These are phyloP conservation scores for Lentinus tigrinus DNA, from an alignment of 768 basidiomycete genomes.

Conservation along the genomic window DNA sequence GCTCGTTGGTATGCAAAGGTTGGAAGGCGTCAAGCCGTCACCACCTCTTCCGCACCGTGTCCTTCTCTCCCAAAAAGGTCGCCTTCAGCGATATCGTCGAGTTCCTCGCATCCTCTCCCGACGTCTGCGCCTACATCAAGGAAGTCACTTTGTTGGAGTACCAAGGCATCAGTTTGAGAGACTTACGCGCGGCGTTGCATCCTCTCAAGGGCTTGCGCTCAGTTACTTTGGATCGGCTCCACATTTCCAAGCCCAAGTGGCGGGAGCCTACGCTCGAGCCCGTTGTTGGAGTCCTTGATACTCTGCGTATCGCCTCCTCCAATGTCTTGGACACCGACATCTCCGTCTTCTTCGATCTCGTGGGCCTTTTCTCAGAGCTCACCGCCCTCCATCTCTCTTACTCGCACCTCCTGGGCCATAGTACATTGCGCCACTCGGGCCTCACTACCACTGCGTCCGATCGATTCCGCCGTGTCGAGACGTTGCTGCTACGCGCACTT, in stretches of 20 bases:
- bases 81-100: background rate
- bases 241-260: background rate
- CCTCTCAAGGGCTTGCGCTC: background rate
- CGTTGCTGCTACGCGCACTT: too few species aligned
- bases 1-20: constrained; percentile 30
- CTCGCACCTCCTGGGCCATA: too few species aligned
- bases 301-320: too few species aligned
- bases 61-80: background rate
- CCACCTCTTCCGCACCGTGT: constrained; percentile 19
- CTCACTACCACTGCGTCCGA: too few species aligned
- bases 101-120: background rate
- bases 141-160: background rate
- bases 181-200: background rate
- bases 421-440: too few species aligned
- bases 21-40: constrained; percentile 27
- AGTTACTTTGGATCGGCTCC: background rate
- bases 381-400: too few species aligned
- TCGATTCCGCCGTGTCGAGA: too few species aligned
- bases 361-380: too few species aligned
- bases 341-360: too few species aligned
- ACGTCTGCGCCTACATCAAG: background rate
- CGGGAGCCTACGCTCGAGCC: too few species aligned
- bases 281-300: too few species aligned
- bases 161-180: background rate
- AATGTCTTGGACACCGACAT: too few species aligned